Base-by-base conservation (phyloP, 257 asterid species). In the Fraxinus pennsylvanica region DNA sequence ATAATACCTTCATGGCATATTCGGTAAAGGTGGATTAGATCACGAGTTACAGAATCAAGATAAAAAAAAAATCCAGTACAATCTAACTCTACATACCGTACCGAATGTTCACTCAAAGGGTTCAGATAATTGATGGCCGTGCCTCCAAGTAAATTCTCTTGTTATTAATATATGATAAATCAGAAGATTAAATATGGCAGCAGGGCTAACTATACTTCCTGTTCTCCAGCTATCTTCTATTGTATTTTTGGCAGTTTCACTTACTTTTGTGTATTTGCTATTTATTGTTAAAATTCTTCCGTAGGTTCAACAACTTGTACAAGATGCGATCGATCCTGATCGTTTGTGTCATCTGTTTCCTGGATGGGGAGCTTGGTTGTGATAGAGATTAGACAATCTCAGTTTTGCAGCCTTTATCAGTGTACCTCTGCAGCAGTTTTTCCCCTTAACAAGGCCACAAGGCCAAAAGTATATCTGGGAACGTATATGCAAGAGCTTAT, bases 311-410 rank as follows among this genome's bases (percentile, higher is more conserved):
- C 99, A 93, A 82, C 97, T 95, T 35, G 83, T 95, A 82, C 99
- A 95, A 72, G 97, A 95, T 66, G 97, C 99, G 22, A 90, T 89
- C 19, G 99, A 95, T 81, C 92, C 99, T 4, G 99, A 95, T 74
- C 96, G 97, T 1, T 75, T 95, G 88, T 90, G 96, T 89, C 89
- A 95, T 76, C 89, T 95, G 97, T 95, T 89, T 88, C 97, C 99
- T 77, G 99, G 99, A 80, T 95, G 99, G 99, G 99, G 94, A 75
- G 91, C 98, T 12, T 95, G 99, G 99, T 36, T 95, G 87, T 95
- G 94, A 89, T 77, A 43, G 6, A 14, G 35, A 32, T 73, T 57
- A 4, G 32, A 30, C 77, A 39, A n/a, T 67, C 79, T 73, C 75
- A 71, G 54, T 85, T 71, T 82, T 75, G 78, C 59, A 10, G 74